These are phyloP conservation scores for Dillenia suffruticosa DNA, from an alignment of 164 flowering plant genomes.

Conservation along the genomic window DNA sequence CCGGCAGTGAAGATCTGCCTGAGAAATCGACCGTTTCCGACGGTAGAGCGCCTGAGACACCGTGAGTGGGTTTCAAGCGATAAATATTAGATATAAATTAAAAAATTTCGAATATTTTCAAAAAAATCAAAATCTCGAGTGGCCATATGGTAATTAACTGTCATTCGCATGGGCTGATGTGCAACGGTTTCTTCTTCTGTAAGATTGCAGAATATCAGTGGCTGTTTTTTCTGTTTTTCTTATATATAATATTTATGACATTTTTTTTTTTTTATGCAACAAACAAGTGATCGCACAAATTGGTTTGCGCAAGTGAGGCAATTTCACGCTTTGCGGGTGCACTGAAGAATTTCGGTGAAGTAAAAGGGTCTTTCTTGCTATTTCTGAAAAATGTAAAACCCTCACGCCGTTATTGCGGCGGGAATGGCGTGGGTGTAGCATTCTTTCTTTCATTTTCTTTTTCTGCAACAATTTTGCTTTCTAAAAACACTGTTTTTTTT, in stretches of 20 bases:
- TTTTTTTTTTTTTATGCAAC: too few relatives aligned
- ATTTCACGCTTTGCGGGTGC: slow-evolving; percentile 2
- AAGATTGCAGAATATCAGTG: too few relatives aligned
- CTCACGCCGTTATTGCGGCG: slow-evolving; percentile 55
- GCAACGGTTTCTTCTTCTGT: too few relatives aligned
- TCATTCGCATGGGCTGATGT: slow-evolving; percentile 2
- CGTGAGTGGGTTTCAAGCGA: slow-evolving; percentile 49
- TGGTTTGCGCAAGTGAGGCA: too few relatives aligned
- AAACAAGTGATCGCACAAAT: too few relatives aligned
- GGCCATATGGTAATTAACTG: slow-evolving; percentile 23
- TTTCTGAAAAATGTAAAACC: neutral
- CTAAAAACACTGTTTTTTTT: neutral
- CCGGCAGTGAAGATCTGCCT: slow-evolving; percentile 61
- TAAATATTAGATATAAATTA: too few relatives aligned
- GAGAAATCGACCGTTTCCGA: slow-evolving; percentile 54
- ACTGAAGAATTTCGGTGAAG: slow-evolving; percentile 8
- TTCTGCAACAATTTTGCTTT: too few relatives aligned
- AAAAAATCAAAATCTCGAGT: neutral
- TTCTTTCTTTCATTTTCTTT: slow-evolving; percentile 4
- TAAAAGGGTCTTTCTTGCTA: neutral
- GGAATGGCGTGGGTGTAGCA: slow-evolving; percentile 33
- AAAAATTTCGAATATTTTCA: too few relatives aligned
- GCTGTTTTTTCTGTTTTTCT: too few relatives aligned
- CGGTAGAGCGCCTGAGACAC: slow-evolving; percentile 40
- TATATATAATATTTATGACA: too few relatives aligned